Conservation (phyloP, 139 green algal species). For the Deuterostichococcus epilithicus region DNA sequence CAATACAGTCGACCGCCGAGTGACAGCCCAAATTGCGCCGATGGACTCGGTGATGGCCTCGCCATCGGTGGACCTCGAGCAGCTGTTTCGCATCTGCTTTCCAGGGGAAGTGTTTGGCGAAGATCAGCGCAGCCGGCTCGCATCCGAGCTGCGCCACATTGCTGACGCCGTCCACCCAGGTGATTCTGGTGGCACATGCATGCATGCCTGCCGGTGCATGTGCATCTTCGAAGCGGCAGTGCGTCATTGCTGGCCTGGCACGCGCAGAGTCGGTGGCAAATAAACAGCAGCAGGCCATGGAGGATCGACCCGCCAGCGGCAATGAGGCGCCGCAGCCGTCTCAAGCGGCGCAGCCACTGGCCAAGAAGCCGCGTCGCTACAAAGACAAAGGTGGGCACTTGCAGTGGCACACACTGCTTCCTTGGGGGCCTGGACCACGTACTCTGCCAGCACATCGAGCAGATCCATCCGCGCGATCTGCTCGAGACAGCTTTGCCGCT, state of each 20-base stretch:
- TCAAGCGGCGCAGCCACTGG: no score
- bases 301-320: background rate
- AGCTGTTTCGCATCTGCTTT: background rate
- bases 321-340: background rate
- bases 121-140: background rate
- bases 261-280: background rate
- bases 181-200: background rate
- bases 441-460: background rate
- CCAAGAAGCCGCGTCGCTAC: background rate
- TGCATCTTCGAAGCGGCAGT: no score
- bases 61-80: no score
- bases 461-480: background rate
- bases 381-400: background rate
- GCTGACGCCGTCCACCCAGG: background rate
- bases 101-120: background rate
- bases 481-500: no score
- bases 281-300: background rate
- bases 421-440: background rate
- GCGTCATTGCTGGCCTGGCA: no score
- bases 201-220: no score
- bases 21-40: no score
- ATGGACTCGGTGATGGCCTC: no score
- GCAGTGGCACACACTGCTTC: no score
- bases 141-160: background rate
- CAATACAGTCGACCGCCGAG: no score